Evolutionary conservation across 1,139 yeast genomes (phyloP).

Genomic region (Lodderomyces beijingensis): DNA sequence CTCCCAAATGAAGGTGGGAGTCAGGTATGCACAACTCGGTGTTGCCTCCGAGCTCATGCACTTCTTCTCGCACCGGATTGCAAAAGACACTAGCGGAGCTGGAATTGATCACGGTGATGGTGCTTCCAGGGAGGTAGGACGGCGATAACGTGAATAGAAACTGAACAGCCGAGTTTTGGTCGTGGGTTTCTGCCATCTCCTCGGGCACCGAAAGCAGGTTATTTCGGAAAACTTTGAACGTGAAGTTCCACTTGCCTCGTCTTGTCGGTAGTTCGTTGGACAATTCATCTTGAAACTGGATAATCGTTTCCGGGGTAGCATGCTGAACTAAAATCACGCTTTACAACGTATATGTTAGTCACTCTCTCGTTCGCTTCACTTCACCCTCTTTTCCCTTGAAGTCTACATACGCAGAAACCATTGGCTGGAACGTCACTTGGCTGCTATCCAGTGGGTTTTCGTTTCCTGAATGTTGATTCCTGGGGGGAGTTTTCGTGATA

Average conservation of each 20-base stretch:
- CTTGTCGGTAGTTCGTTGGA: slow-evolving; percentile 58
- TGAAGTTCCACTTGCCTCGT: slow-evolving; percentile 62
- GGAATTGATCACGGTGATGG: slow-evolving; percentile 52
- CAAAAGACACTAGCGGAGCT: slow-evolving; percentile 44
- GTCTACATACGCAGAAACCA: slow-evolving; percentile 32
- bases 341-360: not conserved
- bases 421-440: too few relatives aligned
- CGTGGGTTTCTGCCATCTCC: slow-evolving; percentile 24
- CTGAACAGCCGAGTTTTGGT: slow-evolving; percentile 36
- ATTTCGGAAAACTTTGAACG: slow-evolving; percentile 59
- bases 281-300: slow-evolving; percentile 62
- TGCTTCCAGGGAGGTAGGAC: slow-evolving; percentile 48
- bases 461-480: too few relatives aligned
- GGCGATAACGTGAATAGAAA: slow-evolving; percentile 56
- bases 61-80: slow-evolving; percentile 35
- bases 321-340: slow-evolving; percentile 49
- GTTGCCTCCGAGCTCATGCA: slow-evolving; percentile 16
- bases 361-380: slow-evolving; percentile 4
- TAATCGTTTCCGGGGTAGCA: slow-evolving; percentile 62
- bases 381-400: slow-evolving; percentile 4
- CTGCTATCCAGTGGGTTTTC: too few relatives aligned
- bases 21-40: slow-evolving; percentile 31
- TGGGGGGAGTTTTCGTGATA: too few relatives aligned
- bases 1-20: slow-evolving; percentile 38
- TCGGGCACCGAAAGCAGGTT: slow-evolving; percentile 50